Evolutionary conservation across 345 rosid species (phyloP), one percentile per base, ranked within the genome.

Genomic region (Camelina sativa): DNA sequence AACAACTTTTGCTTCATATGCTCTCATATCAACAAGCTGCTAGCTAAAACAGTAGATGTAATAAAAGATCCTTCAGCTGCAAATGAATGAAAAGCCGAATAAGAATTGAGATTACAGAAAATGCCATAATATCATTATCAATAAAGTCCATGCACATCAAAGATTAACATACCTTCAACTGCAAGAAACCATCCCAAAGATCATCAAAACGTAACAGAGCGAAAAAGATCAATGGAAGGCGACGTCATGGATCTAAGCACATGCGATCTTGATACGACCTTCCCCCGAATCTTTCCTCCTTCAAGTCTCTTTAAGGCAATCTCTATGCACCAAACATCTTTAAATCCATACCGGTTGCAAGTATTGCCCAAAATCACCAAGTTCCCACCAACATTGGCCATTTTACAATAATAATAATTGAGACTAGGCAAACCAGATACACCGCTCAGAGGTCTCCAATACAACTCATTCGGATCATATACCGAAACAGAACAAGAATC

Each of bases 31-130:
- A 28, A 28, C 20, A 56, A 56, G 38, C 37, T 28, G 4, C n/a
- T n/a, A n/a, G n/a, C 35, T 32, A 32, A 6, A 32, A 32, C 35
- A 32, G 35, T 37, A 56, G 30, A 25, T 12, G 59, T 54, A 23
- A 54, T 12, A 23, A 23, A 51, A 54, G 59, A 12, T 54, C 35
- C 16, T 54, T 54, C 34, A 54, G 35, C 59, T 54, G 59, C 35
- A 54, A 6, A 17, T 54, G 12, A 0, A 54, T 23, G 59, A 32
- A 25, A 25, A 54, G 1, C 16, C 16, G 7, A 25, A 0, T 54
- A 25, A 54, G 35, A 54, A 16, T 12, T 54, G 58, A 54, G 34
- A 35, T 10, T 54, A 6, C 25, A 54, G 9, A 54, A 51, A 51
- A 9, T 1, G 2, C 17, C 54, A 17, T 17, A 44, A 34, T 34